Percentiles rank a stretch among this genome's conserved stretches.
These are phyloP conservation scores for Penicillium verhagenii DNA, from an alignment of 495 filamentous ascomycete species.

Conservation along the genomic window DNA sequence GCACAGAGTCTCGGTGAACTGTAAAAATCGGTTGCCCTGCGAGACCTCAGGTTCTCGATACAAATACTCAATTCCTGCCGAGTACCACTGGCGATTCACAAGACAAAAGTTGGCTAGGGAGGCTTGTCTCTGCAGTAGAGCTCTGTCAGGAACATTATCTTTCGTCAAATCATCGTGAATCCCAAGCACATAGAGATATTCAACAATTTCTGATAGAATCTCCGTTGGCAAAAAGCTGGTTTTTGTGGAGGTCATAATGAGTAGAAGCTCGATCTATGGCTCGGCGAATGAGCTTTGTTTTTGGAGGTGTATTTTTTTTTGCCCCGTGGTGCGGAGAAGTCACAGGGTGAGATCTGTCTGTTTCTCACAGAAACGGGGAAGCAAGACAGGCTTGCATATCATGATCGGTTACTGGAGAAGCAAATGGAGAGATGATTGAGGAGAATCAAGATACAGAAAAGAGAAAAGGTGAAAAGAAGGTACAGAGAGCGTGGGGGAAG, in stretches of 20 bases:
- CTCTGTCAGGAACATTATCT: neutral
- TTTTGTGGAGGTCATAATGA: neutral
- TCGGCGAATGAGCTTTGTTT: no score
- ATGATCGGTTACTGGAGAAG: neutral
- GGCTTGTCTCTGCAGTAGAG: constrained; percentile 26
- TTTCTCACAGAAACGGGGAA: neutral
- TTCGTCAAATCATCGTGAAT: neutral
- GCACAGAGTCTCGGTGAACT: constrained; percentile 62
- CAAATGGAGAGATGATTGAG: no score
- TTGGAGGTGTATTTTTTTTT: no score
- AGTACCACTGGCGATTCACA: constrained; percentile 65
- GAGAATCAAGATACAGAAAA: no score
- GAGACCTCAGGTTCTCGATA: constrained; percentile 52
- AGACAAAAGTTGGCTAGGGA: constrained; percentile 55
- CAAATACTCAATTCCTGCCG: constrained; percentile 52
- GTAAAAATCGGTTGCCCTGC: constrained; percentile 51
- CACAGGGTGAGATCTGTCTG: neutral
- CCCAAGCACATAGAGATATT: constrained; percentile 12
- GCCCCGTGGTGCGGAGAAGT: neutral
- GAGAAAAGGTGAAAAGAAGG: neutral
- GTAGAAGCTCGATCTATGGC: no score
- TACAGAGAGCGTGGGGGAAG: neutral
- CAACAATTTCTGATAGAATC: constrained; percentile 50
- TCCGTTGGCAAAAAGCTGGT: constrained; percentile 45
- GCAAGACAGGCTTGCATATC: neutral